Evolutionary conservation across 2,329 filamentous ascomycete species (phyloP), one percentile per base, ranked within the genome.

Genomic region (Dothistroma septosporum): DNA sequence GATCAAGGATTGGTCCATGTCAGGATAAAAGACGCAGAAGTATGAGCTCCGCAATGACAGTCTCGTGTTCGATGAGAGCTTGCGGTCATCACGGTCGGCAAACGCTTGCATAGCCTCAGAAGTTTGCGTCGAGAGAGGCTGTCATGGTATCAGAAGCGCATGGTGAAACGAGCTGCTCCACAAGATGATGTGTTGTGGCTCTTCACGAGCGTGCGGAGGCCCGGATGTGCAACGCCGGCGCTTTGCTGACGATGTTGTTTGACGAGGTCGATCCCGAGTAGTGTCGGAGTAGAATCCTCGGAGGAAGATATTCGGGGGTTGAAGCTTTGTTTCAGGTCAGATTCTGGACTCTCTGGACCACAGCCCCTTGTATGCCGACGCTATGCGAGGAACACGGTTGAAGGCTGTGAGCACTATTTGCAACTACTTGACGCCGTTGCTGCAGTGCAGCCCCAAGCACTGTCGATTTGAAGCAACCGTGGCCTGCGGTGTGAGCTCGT

Each of bases 401-500:
- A 48, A n/a, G n/a, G n/a, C 48, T 54, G 54, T 54, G 19, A 37
- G 57, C 50, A 49, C 41, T 32, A 41, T 44, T 33, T 22, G 12
- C 53, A 37, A 28, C 22, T 19, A 24, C 28, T 33, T 11, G 41
- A 32, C 16, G 48, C 48, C 9, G 24, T 52, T 19, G 58, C 52
- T 62, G 60, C 57, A 48, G 53, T 57, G 53, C 28, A 53, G 44
- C 53, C 33, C 47, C 50, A 31, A 48, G 50, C 47, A 57, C 54
- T 59, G 10, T 61, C 47, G 52, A 41, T n/a, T 10, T n/a, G 16
- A 31, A 61, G 16, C 41, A 32, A 24, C 31, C 16, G 28, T 41
- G 48, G 56, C 56, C 47, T 58, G 48, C 48, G 48, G 52, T 47
- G 37, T 21, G 35, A 44, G 53, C 50, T 60, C 57, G 53, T 62